Conservation (phyloP, 179 eudicot genomes). For the Silene noctiflora region DNA sequence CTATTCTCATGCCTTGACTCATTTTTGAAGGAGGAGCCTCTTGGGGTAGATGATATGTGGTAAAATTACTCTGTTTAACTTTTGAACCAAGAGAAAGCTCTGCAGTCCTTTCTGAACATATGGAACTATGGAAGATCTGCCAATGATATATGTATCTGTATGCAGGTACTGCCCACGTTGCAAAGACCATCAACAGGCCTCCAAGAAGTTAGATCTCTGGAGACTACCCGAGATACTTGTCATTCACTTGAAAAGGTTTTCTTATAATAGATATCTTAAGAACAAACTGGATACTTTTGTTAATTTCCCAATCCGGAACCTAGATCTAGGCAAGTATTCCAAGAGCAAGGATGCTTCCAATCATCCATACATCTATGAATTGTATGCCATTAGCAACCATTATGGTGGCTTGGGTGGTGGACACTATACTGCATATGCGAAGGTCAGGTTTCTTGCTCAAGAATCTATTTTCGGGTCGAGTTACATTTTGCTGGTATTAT, state of each 20-base stretch:
- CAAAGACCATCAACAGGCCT: constrained; percentile 95
- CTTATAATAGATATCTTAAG: constrained; percentile 80
- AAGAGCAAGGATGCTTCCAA: constrained; percentile 49
- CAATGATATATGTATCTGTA: constrained; percentile 8
- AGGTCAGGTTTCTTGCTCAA: constrained; percentile 43
- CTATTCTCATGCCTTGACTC: constrained; percentile 95
- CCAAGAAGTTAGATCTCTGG: constrained; percentile 96
- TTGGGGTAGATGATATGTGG: constrained; percentile 99
- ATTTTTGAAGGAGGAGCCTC: constrained; percentile 95
- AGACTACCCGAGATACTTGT: constrained; percentile 91
- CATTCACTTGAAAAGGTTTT: constrained; percentile 89
- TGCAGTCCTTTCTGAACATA: not conserved
- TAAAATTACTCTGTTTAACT: constrained; percentile 27
- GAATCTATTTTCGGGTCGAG: not conserved
- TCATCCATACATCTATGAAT: constrained; percentile 50
- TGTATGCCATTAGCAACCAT: constrained; percentile 98
- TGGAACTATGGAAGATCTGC: constrained; percentile 14
- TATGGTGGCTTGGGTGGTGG: constrained; percentile 99
- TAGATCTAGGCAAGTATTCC: constrained; percentile 79
- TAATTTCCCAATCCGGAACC: constrained; percentile 71
- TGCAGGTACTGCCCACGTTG: constrained; percentile 96
- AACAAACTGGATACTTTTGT: constrained; percentile 92
- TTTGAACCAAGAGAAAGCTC: not conserved
- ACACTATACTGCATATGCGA: constrained; percentile 92
- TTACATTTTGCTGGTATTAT: not conserved